These are phyloP conservation scores for Aspergillus sp. DNA, from an alignment of 2,329 filamentous ascomycete species.

Conservation along the genomic window DNA sequence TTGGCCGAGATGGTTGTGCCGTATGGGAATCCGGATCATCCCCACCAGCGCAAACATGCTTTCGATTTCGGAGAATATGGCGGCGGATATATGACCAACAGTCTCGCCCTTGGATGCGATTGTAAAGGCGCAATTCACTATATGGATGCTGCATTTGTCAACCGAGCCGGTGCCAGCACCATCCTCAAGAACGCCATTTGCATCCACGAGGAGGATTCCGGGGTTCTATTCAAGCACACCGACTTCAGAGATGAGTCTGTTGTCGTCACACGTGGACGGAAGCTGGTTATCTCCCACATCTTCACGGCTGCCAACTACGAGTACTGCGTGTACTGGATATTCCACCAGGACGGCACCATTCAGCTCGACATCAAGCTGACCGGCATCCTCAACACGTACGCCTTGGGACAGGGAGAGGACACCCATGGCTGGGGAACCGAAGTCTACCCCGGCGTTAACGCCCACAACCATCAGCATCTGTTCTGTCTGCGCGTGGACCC, in stretches of 20 bases:
- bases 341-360: conserved; percentile 85
- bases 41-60: conserved; percentile 41
- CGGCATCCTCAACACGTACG: conserved; percentile 85
- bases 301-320: conserved; percentile 97
- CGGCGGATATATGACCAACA: conserved; percentile 42
- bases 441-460: conserved; percentile 84
- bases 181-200: conserved; percentile 91
- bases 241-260: conserved; percentile 86
- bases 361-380: conserved; percentile 88
- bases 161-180: conserved; percentile 61
- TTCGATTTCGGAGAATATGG: conserved; percentile 41
- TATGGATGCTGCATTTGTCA: conserved; percentile 78
- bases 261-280: conserved; percentile 76
- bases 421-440: conserved; percentile 82
- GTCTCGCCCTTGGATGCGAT: conserved; percentile 37
- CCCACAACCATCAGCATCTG: conserved; percentile 91
- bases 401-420: conserved; percentile 70
- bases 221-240: conserved; percentile 87
- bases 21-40: conserved; percentile 40
- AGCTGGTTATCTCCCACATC: conserved; percentile 79
- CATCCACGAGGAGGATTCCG: conserved; percentile 87
- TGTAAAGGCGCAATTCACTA: conserved; percentile 67
- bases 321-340: conserved; percentile 80
- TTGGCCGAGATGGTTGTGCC: conserved; percentile 67
- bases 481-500: conserved; percentile 85